Evolutionary conservation across 306 rosid species (phyloP).

Genomic region (Begonia fuchsioides): DNA sequence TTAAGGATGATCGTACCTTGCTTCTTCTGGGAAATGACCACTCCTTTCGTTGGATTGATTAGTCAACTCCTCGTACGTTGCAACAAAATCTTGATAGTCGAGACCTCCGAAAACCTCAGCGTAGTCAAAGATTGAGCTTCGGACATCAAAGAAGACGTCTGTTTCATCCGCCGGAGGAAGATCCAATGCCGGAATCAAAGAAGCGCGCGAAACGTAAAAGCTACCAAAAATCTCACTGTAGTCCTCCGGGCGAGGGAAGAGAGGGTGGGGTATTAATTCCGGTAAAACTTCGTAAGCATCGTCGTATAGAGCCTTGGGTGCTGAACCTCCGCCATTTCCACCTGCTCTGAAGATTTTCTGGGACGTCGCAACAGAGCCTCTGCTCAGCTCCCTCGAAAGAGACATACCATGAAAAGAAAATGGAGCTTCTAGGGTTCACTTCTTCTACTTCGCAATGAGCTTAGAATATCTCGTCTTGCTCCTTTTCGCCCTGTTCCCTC

Average conservation of each 20-base stretch:
- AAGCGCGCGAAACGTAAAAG: constrained; percentile 59
- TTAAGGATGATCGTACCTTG: constrained; percentile 40
- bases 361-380: constrained; percentile 27
- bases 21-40: constrained; percentile 38
- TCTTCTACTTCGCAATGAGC: not conserved
- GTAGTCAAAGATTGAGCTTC: constrained; percentile 51
- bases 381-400: constrained; percentile 50
- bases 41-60: constrained; percentile 14
- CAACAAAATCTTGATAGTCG: constrained; percentile 37
- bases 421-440: constrained; percentile 22
- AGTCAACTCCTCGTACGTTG: constrained; percentile 55
- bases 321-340: constrained; percentile 13
- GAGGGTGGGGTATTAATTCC: constrained; percentile 42
- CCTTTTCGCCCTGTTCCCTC: not conserved
- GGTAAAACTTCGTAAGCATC: constrained; percentile 75
- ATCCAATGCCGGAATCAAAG: constrained; percentile 79
- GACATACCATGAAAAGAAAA: constrained; percentile 48
- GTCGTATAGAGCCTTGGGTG: constrained; percentile 43
- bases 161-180: constrained; percentile 55
- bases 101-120: constrained; percentile 60
- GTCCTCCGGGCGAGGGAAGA: constrained; percentile 85
- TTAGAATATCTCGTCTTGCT: not conserved
- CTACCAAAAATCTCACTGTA: constrained; percentile 76
- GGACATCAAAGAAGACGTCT: constrained; percentile 52
- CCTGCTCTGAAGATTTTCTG: constrained; percentile 29